A percentile compares a stretch with the other conserved stretches of the same genome.
phyloP scores from a whole-genome alignment of 192 early-diverging fungal species.

The Mortierella hygrophila region DNA sequence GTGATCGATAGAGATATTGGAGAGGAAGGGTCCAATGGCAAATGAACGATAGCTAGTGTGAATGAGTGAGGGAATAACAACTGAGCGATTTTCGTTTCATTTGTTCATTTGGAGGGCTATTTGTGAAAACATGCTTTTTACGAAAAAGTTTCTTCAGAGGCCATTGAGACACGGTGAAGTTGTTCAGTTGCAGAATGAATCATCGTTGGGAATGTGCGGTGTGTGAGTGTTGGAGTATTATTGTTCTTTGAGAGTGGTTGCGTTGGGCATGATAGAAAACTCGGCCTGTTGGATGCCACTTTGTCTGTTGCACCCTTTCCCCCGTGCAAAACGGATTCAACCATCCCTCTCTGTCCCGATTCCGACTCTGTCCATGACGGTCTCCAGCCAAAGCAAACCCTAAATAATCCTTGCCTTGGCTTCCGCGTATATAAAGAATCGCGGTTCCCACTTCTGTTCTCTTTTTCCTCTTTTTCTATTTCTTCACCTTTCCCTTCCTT shows the following conservation, averaged over 20 bases:
- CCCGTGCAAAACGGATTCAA: conserved; percentile 7
- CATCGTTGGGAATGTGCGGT: neutral
- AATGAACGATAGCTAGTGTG: neutral
- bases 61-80: neutral
- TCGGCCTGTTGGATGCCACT: neutral
- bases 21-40: neutral
- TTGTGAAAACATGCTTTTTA: too few relatives aligned
- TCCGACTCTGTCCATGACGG: conserved; percentile 3
- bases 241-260: too few relatives aligned
- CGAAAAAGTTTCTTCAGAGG: too few relatives aligned
- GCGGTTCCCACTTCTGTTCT: neutral
- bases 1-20: neutral
- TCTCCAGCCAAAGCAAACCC: neutral
- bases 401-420: neutral
- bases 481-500: neutral
- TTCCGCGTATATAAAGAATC: neutral
- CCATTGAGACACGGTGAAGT: too few relatives aligned
- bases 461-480: neutral
- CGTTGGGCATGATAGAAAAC: neutral
- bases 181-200: neutral
- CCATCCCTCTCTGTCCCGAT: neutral
- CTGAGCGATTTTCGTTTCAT: neutral
- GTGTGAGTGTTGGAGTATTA: neutral
- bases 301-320: neutral
- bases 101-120: too few relatives aligned